These are phyloP conservation scores for Oxalis stricta DNA, from an alignment of 441 rosid species.

Conservation along the genomic window DNA sequence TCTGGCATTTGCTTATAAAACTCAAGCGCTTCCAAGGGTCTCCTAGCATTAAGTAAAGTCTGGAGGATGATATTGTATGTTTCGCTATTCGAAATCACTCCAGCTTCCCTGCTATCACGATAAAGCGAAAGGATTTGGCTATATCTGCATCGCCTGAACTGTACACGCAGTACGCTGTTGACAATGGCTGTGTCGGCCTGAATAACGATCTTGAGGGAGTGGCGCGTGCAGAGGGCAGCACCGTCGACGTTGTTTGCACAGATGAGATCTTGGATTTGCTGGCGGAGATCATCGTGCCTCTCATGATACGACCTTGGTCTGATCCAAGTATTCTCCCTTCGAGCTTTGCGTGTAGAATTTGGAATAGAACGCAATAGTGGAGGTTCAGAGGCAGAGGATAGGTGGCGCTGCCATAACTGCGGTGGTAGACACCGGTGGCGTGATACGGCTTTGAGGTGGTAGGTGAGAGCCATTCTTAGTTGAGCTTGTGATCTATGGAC, in stretches of 20 bases:
- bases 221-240: constrained; percentile 84
- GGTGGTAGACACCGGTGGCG: no score
- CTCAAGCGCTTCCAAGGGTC: constrained; percentile 64
- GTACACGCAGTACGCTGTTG: constrained; percentile 71
- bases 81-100: constrained; percentile 60
- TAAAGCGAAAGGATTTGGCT: constrained; percentile 63
- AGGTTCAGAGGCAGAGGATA: no score
- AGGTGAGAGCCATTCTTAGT: no score
- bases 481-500: no score
- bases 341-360: no score
- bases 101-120: constrained; percentile 64
- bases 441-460: no score
- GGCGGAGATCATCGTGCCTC: no score
- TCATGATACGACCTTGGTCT: no score
- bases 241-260: constrained; percentile 74
- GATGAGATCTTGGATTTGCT: constrained; percentile 49
- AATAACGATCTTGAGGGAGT: constrained; percentile 87
- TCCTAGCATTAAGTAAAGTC: constrained; percentile 67
- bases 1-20: constrained; percentile 56
- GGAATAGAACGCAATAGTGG: no score
- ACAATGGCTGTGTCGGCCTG: constrained; percentile 77
- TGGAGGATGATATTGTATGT: constrained; percentile 69
- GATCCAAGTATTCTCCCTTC: no score
- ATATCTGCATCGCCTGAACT: constrained; percentile 64
- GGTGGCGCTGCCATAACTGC: no score